A percentile compares a stretch with the other conserved stretches of the same genome.
Evolutionary conservation across 1,284 basidiomycete genomes (phyloP).

Genomic region (Heterobasidion parviporum): DNA sequence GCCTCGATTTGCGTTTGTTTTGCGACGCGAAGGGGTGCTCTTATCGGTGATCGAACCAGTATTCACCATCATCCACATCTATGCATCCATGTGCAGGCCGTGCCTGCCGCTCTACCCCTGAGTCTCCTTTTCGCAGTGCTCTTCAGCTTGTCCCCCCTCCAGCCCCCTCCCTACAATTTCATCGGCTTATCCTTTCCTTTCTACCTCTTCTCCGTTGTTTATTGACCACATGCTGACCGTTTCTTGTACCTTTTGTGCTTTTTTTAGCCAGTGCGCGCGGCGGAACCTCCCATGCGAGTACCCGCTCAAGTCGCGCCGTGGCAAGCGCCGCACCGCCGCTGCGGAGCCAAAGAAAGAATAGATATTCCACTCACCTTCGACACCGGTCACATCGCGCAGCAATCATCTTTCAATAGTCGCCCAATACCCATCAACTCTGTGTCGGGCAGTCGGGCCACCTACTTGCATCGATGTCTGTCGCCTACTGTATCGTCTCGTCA

Average conservation of each 20-base stretch:
- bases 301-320: constrained; percentile 24
- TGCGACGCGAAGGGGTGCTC: too few species aligned
- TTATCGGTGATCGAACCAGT: too few species aligned
- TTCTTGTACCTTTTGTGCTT: background rate
- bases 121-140: background rate
- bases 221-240: background rate
- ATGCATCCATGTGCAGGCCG: background rate
- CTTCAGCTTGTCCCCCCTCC: background rate
- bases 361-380: too few species aligned
- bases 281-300: constrained; percentile 26
- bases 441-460: too few species aligned
- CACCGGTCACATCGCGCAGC: too few species aligned
- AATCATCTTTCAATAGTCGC: too few species aligned
- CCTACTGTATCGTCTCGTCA: too few species aligned
- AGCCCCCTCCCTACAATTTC: background rate
- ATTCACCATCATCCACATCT: background rate
- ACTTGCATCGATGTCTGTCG: too few species aligned
- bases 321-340: constrained; percentile 15
- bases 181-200: background rate
- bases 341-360: too few species aligned
- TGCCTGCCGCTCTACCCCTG: background rate
- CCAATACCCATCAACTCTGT: too few species aligned
- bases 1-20: too few species aligned
- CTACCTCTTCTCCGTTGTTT: background rate
- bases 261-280: constrained; percentile 24